Base-by-base conservation (phyloP, 164 flowering plant genomes). In the Liriodendron chinense region DNA sequence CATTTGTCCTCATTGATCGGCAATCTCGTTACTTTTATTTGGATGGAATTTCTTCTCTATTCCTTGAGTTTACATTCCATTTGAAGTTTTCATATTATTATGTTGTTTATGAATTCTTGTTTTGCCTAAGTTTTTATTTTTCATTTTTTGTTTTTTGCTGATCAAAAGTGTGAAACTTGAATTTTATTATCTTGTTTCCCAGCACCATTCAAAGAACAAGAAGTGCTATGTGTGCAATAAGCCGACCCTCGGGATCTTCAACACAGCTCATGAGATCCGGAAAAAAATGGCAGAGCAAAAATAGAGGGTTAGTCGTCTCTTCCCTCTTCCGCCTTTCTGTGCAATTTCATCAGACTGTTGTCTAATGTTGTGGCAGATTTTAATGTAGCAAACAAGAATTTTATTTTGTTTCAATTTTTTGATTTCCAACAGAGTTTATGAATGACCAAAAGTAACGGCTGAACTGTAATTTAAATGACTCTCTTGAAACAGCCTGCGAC, bases 181-280 rank as follows among this genome's bases (percentile, higher is more conserved):
- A 63, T 75, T 2, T 65, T 10, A 70, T 76, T 59, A 53, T 80
- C 49, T 75, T 12, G 43, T 76, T 5, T 47, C 28, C 26, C 94
- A 93, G 98, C 99, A 96, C 82, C 98, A 96, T 78, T 72, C 92
- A 13, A 92, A 83, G 82, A 94, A 91, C 84, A 92, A 96, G 85
- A 96, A 91, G 82, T 94, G 98, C 81, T 94, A 86, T 70, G 93
- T 91, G 4, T 96, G 99, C 91, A 89, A 94, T 84, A 61, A 84
- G 79, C 94, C 97, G 5, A 96, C 98, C 4, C 86, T 85, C 76
- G 97, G 99, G 23, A 89, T 91, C 43, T 96, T 96, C 84, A 94
- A 96, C 68, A 84, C 93, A 2, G 99, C 97, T 23, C 94, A 87
- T 65, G 97, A 92, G 84, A 91, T 96, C 63, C 83, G 82, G 74